A percentile compares a stretch with the other conserved stretches of the same genome.
Evolutionary conservation across 352 stramenopile genomes (phyloP).

Genomic region (Phytophthora ramorum): DNA sequence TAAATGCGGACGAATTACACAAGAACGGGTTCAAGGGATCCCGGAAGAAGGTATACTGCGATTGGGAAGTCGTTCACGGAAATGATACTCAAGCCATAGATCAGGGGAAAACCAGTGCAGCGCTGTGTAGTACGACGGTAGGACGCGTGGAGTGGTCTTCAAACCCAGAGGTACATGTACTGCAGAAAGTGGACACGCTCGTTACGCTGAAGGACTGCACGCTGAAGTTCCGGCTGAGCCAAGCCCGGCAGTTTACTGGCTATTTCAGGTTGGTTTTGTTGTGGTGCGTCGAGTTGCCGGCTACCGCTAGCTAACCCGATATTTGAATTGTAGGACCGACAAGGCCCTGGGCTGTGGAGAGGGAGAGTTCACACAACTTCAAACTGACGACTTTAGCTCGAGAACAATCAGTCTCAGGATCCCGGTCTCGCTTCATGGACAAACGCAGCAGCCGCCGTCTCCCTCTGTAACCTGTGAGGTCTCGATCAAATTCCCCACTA

Average conservation of each 20-base stretch:
- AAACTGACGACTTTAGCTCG: no score
- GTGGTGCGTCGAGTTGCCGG: background rate
- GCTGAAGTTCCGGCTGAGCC: background rate
- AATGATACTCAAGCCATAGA: background rate
- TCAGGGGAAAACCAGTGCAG: background rate
- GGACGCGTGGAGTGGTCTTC: background rate
- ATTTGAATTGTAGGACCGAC: background rate
- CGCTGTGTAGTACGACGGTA: background rate
- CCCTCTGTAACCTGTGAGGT: no score
- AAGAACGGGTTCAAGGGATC: background rate
- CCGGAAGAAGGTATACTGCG: background rate
- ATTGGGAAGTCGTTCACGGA: background rate
- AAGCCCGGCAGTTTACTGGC: background rate
- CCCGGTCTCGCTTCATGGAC: no score
- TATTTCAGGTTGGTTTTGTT: background rate
- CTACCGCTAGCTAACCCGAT: background rate
- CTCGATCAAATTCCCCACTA: no score
- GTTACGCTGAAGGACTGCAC: background rate
- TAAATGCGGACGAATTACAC: background rate
- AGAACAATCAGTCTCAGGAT: no score
- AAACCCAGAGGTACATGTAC: background rate
- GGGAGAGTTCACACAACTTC: no score
- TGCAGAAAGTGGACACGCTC: background rate
- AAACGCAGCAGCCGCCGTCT: no score
- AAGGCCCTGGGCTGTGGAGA: background rate